Percentiles rank a stretch among this genome's conserved stretches.
Evolutionary conservation across 768 basidiomycete genomes (phyloP).

Genomic region (Leccinum longicurvipes): DNA sequence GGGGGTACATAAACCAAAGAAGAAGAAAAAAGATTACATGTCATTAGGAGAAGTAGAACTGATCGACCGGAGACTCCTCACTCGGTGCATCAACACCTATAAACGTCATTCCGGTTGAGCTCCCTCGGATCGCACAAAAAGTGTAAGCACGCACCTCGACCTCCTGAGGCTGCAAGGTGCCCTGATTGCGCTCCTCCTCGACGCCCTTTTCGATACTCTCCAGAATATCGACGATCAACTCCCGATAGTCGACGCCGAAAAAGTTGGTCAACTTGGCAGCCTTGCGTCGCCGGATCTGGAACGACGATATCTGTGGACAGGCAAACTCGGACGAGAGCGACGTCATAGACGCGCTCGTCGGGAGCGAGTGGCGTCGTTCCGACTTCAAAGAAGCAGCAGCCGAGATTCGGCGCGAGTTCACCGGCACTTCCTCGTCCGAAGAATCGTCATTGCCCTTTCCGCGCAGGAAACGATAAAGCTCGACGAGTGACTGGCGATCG

Average conservation of each 20-base stretch:
- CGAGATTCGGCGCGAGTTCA: constrained; percentile 26
- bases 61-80: constrained; percentile 28
- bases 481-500: constrained; percentile 68
- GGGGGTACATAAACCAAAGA: constrained; percentile 4
- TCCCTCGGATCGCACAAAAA: not conserved
- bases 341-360: constrained; percentile 56
- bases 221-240: constrained; percentile 71
- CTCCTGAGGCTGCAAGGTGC: constrained; percentile 64
- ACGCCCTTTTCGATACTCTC: constrained; percentile 78
- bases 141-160: constrained; percentile 54
- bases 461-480: constrained; percentile 68
- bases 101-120: constrained; percentile 9
- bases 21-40: constrained; percentile 3
- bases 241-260: constrained; percentile 84
- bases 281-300: constrained; percentile 68
- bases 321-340: constrained; percentile 55
- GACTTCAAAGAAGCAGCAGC: constrained; percentile 44
- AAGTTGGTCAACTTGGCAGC: constrained; percentile 85
- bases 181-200: constrained; percentile 62
- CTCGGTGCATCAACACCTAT: constrained; percentile 47
- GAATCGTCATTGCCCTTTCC: constrained; percentile 22
- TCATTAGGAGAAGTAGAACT: constrained; percentile 10
- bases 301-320: constrained; percentile 40
- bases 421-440: constrained; percentile 17
- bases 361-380: constrained; percentile 70